phyloP scores from a whole-genome alignment of 805 yeast species.

The Candida michaelii region DNA sequence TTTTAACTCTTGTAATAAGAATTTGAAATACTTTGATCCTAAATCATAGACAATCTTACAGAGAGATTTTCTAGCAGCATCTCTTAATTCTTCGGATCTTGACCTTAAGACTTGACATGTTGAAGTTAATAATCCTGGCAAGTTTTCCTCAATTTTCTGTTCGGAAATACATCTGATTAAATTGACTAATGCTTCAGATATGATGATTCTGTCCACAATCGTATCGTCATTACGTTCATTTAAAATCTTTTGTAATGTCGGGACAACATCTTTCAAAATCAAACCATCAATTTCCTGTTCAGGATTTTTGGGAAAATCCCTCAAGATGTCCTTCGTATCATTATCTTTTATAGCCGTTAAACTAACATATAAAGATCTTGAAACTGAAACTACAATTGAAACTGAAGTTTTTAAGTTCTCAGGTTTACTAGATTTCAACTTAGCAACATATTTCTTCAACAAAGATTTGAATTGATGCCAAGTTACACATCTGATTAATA shows the following conservation, averaged over 20 bases:
- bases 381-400: conserved; percentile 54
- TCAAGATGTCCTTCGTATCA: conserved; percentile 19
- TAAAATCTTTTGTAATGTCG: conserved; percentile 60
- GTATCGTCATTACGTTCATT: conserved; percentile 75
- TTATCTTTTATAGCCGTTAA: conserved; percentile 8
- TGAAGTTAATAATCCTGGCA: conserved; percentile 82
- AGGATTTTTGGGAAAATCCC: conserved; percentile 25
- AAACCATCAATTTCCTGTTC: conserved; percentile 30
- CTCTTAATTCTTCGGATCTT: conserved; percentile 84
- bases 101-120: conserved; percentile 88
- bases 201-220: conserved; percentile 67
- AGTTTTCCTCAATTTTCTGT: conserved; percentile 52
- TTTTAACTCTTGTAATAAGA: conserved; percentile 74
- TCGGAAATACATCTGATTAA: conserved; percentile 62
- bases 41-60: conserved; percentile 61
- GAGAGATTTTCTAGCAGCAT: conserved; percentile 74
- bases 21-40: conserved; percentile 72
- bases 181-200: conserved; percentile 77
- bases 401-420: conserved; percentile 58
- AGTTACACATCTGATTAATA: conserved; percentile 54
- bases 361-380: conserved; percentile 48
- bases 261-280: conserved; percentile 57
- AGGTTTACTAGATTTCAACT: conserved; percentile 34
- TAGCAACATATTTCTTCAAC: conserved; percentile 62
- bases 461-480: conserved; percentile 84